These are phyloP conservation scores for Sporobolomyces phaffii DNA, from an alignment of 768 basidiomycete species.

Conservation along the genomic window DNA sequence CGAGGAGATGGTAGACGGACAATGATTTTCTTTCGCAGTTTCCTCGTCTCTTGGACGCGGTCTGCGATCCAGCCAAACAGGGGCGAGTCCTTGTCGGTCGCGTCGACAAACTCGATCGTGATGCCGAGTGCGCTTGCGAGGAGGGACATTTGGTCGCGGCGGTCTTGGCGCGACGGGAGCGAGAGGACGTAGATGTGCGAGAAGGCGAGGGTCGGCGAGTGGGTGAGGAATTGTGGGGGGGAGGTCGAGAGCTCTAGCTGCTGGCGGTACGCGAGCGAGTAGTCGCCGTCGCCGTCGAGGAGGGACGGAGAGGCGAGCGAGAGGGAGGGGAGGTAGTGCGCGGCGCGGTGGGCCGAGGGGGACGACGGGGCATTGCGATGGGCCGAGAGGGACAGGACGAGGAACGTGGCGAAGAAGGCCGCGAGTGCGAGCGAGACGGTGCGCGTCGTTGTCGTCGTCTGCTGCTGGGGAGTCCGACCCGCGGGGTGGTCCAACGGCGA, in stretches of 20 bases:
- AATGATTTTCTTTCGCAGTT: conserved; percentile 5
- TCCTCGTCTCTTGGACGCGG: conserved; percentile 31
- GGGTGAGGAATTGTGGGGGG: neutral
- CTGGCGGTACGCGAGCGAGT: conserved; percentile 7
- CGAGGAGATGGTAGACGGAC: neutral
- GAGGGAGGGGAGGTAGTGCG: neutral
- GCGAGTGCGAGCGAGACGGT: neutral
- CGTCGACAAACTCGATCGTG: conserved; percentile 42
- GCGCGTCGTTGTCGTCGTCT: no score
- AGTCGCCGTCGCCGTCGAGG: neutral
- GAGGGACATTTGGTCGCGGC: conserved; percentile 34
- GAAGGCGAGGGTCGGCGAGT: conserved; percentile 35
- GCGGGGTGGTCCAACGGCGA: no score
- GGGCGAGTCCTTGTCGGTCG: conserved; percentile 31
- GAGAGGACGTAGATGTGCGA: conserved; percentile 42
- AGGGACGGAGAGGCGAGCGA: no score
- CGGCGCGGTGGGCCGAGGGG: neutral
- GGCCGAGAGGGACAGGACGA: conserved; percentile 5
- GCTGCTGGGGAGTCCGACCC: no score
- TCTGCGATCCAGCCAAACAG: conserved; percentile 42
- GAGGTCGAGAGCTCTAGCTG: conserved; percentile 8
- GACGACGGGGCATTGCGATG: neutral
- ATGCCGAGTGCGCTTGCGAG: conserved; percentile 41
- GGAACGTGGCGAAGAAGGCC: neutral
- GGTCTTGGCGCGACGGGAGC: conserved; percentile 39